Evolutionary conservation across 768 basidiomycete species (phyloP), one percentile per base, ranked within the genome.

Genomic region (Lactarius hatsudake): DNA sequence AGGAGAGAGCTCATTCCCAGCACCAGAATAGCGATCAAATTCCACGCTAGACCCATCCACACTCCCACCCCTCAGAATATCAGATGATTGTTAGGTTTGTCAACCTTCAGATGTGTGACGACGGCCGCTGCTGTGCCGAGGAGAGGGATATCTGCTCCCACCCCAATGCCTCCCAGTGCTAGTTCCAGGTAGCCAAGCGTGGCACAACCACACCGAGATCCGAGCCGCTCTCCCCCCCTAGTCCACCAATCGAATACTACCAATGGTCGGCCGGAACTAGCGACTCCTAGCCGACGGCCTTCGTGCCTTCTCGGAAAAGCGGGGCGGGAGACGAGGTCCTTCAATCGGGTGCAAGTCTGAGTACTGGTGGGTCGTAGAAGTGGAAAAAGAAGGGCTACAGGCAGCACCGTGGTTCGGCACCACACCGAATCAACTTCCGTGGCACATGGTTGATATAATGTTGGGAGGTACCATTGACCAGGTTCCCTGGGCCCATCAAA

Each of bases 101-200:
- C 75, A 71, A 82, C 74, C 76, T 88, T 90, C 34, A 95, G 78
- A 23, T 87, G 85, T 30, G 90, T 78, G 8, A 85, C 78, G 17
- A 96, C 94, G 69, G 88, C 87, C 59, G 93, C 75, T 1, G 87
- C 81, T 10, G 87, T 82, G 2, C 93, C 86, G 5, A 95, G 75
- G 3, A 98, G 78, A 1, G 88, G 79, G 0, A 82, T 73, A 42
- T 15, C 6, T 15, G 17, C 17, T 42, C 17, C 17, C 40, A 7
- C 40, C 5, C 17, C 15, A 42, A 36, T 36, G 40, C 40, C 40
- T 42, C 5, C 17, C 42, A 42, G 42, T 42, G 42, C 17, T 6
- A 42, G 42, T 18, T 34, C 7, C 34, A 34, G 34, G n/a, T n/a
- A 6, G 40, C 5, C 15, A 42, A 42, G 42, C 17, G 1, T 15